A percentile compares a stretch with the other conserved stretches of the same genome.
phyloP scores from a whole-genome alignment of 169 alveolate species.

The Plasmodium ovale region DNA sequence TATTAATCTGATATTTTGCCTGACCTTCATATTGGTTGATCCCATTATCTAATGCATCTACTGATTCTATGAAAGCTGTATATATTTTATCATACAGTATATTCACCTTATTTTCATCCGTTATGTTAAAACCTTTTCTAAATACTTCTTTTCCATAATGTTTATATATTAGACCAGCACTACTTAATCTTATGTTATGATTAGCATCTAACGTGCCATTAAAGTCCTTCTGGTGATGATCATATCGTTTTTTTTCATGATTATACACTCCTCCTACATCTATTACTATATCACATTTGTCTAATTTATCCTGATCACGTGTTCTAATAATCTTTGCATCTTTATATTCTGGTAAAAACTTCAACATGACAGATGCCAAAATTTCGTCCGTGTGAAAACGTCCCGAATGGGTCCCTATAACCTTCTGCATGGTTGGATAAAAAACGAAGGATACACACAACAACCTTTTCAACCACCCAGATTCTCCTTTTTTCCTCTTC shows the following conservation, averaged over 20 bases:
- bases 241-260: slow-evolving; percentile 87
- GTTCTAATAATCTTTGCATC: slow-evolving; percentile 89
- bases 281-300: slow-evolving; percentile 89
- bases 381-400: slow-evolving; percentile 86
- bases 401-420: slow-evolving; percentile 85
- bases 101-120: slow-evolving; percentile 82
- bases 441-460: slow-evolving; percentile 34
- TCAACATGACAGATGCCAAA: slow-evolving; percentile 84
- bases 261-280: slow-evolving; percentile 94
- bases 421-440: slow-evolving; percentile 53
- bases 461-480: slow-evolving; percentile 1
- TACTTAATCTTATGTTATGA: slow-evolving; percentile 87
- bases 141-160: slow-evolving; percentile 89
- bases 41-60: slow-evolving; percentile 95
- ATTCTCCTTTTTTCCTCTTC: slow-evolving; percentile 7
- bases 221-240: slow-evolving; percentile 93
- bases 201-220: slow-evolving; percentile 80
- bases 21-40: slow-evolving; percentile 85
- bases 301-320: slow-evolving; percentile 88
- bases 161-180: slow-evolving; percentile 94
- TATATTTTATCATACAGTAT: slow-evolving; percentile 83
- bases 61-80: slow-evolving; percentile 86
- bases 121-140: slow-evolving; percentile 79
- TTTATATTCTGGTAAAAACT: slow-evolving; percentile 84
- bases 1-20: slow-evolving; percentile 83